These are phyloP conservation scores for Dinochytrium kinnereticum DNA, from an alignment of 371 early-diverging fungal genomes.

Conservation along the genomic window DNA sequence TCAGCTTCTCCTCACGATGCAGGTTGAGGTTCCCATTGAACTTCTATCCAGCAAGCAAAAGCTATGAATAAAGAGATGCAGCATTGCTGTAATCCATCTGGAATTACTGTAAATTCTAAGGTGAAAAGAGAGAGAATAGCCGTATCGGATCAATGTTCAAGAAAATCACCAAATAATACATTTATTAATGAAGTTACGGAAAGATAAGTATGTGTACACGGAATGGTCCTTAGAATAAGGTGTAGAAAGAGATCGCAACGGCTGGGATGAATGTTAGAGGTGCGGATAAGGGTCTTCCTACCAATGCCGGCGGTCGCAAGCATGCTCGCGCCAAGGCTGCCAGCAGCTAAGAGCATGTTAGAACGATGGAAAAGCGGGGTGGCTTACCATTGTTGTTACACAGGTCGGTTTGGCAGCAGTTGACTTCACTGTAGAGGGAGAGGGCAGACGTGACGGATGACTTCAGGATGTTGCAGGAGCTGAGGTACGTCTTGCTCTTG, in stretches of 20 bases:
- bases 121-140: too few relatives aligned
- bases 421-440: constrained; percentile 14
- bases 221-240: constrained; percentile 16
- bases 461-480: background rate
- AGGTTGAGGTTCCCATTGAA: constrained; percentile 65
- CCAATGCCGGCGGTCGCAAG: background rate
- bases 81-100: too few relatives aligned
- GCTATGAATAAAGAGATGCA: too few relatives aligned
- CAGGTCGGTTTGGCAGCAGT: constrained; percentile 16
- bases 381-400: constrained; percentile 12
- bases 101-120: too few relatives aligned
- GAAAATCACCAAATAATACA: too few relatives aligned
- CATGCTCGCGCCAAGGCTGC: background rate
- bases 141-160: too few relatives aligned
- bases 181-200: too few relatives aligned
- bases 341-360: background rate
- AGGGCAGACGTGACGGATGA: background rate
- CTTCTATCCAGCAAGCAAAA: too few relatives aligned
- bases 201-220: too few relatives aligned
- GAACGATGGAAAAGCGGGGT: background rate
- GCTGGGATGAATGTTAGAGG: too few relatives aligned
- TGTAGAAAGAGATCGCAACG: constrained; percentile 17
- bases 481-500: background rate
- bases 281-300: background rate
- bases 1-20: constrained; percentile 64